Base-by-base conservation (phyloP, 2,329 filamentous ascomycete genomes). In the Fusarium paranaense region DNA sequence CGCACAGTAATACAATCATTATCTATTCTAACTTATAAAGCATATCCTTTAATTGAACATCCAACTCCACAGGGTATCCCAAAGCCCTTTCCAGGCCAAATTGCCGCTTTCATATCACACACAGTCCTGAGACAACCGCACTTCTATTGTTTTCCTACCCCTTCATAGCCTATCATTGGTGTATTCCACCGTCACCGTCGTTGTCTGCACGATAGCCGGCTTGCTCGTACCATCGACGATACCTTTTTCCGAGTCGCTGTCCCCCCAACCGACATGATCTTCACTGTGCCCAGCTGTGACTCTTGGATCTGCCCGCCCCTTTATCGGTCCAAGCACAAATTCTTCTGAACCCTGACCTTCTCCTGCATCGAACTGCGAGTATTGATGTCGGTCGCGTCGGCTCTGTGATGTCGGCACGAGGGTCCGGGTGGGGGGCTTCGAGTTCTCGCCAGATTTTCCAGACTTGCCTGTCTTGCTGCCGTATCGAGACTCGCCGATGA, bases 401-500 rank as follows among this genome's bases (percentile, higher is more conserved):
- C 62, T 61, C 8, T 74, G 71, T 0, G 73, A 74, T 2, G 64
- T 71, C 1, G 71, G 56, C 6, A 35, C 52, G 16, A 72, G 32
- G 8, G 50, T 32, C 42, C 69, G 68, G 6, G 35, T 67, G 0
- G 70, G 65, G 11, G 40, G 67, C 8, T 73, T 74, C 20, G 75
- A 69, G 27, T 64, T 57, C 16, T 67, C 64, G 4, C 33, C 59
- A 7, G 60, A 54, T 22, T 60, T 67, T 27, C 38, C 64, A 22
- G 75, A 63, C 47, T 72, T 71, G n/a, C 67, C 71, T 18, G 75
- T 63, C 25, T 77, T 77, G 66, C 75, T 77, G 25, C 75, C 75
- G 10, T 77, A 77, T 27, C 64, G 62, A 54, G 75, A 78, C 56
- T 76, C 74, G 30, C 79, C 78, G 20, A 83, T 76, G 27, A 82